Evolutionary conservation across 2,329 filamentous ascomycete species (phyloP), one percentile per base, ranked within the genome.

Genomic region (Ophiostoma perfectum): DNA sequence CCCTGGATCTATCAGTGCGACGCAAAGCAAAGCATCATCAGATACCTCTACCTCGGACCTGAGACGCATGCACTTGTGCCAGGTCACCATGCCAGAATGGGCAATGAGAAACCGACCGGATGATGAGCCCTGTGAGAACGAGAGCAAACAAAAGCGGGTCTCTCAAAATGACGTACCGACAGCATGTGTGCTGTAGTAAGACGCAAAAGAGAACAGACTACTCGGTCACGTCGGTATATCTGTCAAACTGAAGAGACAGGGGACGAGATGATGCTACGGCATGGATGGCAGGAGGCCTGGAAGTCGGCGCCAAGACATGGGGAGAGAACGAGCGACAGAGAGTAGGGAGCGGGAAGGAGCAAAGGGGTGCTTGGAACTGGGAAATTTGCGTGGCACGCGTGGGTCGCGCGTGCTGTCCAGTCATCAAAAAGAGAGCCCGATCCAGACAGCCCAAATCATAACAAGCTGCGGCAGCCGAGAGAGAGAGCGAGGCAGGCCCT

Each of bases 361-460:
- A 27, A 55, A 55, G 11, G 49, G 49, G n/a, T 11, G 49, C n/a
- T 27, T 6, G 49, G 49, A 27, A 16, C 14, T 60, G 55, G 55
- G 55, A 60, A 45, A 47, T 44, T 47, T 47, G n/a, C n/a, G 63
- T 44, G 63, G 14, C 42, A 38, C 63, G 63, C 63, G 63, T 64
- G 39, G 63, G 41, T 64, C 63, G 39, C 63, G 63, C 42, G 27
- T 38, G 9, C 27, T 18, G 55, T 27, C n/a, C 18, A 52, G 52
- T 12, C 36, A 39, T 60, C 27, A 42, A 63, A n/a, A 11, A 60
- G 55, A 36, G 8, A 45, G 63, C 16, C 45, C 39, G 63, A 41
- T 42, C 38, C 16, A 63, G 7, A 11, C 18, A 52, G 11, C 12
- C 18, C 5, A 27, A 4, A 27, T 55, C 5, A 55, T 55, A 27